Base-by-base conservation (phyloP, 805 yeast genomes). In the Wickerhamiella musiphila region DNA sequence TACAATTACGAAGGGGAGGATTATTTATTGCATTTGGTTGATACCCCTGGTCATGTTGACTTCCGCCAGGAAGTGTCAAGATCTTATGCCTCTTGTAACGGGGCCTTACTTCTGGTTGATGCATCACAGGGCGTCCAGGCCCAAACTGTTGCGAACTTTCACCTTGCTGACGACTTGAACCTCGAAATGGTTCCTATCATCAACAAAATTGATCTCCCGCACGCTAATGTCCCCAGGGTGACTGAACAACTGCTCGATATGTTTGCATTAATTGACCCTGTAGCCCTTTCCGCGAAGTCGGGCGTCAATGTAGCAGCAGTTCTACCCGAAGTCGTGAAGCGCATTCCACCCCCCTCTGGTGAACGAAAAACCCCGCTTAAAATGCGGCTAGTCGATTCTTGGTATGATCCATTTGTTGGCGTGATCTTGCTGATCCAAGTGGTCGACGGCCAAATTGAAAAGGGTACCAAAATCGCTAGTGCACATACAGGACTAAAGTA, bases 1-100 rank as follows among this genome's bases (percentile, higher is more conserved):
- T 83, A 83, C 52, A 63, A 64, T 22, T 62, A 70, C 41, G 60
- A 69, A 6, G 69, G 70, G 2, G 59, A 69, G 44, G 94, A 86
- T 44, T 90, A 81, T 49, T 54, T 90, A 34, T 57, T 86, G 28
- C 94, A 86, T 58, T 59, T 86, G 28, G 94, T 90, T 28, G 98
- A 86, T 53, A 86, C 96, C 0, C 98, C 98, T 0, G 98, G 98
- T 0, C 98, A 86, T 52, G 96, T 90, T 20, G 98, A 86, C 53
- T 86, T 86, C 53, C 61, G 94, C 33, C 76, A 90, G 6, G 98
- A 86, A 47, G 98, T 86, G 1, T 73, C 92, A 4, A 58, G 96
- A 43, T 79, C 94, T 6, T 84, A 84, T 54, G 95, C 95, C 2
- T 78, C 94, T 0, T 90, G 95, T 59, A 93, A 84, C 23, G 96